phyloP scores from a whole-genome alignment of 202 grass and related monocot genomes.

The Musa balbisiana region DNA sequence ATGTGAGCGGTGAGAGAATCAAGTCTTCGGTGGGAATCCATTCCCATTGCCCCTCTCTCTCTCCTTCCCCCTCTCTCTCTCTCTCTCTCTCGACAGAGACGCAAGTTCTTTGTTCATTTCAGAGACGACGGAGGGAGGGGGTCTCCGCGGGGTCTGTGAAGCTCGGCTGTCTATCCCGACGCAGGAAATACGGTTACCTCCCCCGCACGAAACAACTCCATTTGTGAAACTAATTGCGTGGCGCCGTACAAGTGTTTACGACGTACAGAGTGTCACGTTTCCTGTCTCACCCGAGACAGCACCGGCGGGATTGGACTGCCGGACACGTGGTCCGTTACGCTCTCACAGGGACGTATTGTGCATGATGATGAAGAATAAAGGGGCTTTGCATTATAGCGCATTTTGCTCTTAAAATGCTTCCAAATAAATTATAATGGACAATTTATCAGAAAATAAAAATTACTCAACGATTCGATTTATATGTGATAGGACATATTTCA shows the following conservation, averaged over 20 bases:
- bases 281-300: neutral
- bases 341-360: too few species aligned
- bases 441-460: too few species aligned
- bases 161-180: neutral
- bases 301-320: neutral
- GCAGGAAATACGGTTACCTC: neutral
- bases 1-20: constrained; percentile 88
- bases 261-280: too few species aligned
- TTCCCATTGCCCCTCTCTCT: neutral
- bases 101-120: neutral
- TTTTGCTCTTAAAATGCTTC: too few species aligned
- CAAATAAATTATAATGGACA: too few species aligned
- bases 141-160: neutral
- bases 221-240: too few species aligned
- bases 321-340: neutral
- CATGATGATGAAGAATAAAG: too few species aligned
- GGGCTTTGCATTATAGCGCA: too few species aligned
- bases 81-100: neutral
- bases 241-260: too few species aligned
- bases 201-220: neutral
- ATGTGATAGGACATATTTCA: too few species aligned
- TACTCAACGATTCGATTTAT: too few species aligned
- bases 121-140: neutral
- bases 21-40: constrained; percentile 36
- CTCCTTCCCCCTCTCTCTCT: neutral